Evolutionary conservation across 129 eudicot genomes (phyloP).

Genomic region (Flaveria linearis): DNA sequence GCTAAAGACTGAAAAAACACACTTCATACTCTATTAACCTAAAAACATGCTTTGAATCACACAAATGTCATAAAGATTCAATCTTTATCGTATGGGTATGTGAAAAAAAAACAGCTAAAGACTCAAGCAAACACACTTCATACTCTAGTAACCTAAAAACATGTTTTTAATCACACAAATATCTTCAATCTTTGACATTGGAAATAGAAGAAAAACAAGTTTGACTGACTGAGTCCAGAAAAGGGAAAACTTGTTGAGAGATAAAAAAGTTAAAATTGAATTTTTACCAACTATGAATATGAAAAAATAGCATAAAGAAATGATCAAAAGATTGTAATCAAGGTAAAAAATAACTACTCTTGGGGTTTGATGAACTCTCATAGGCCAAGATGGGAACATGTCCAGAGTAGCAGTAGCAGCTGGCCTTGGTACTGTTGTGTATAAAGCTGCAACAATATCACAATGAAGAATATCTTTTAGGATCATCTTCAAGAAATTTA

Average conservation of each 20-base stretch:
- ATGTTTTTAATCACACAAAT: slow-evolving; percentile 24
- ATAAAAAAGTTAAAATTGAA: slow-evolving; percentile 24
- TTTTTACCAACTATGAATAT: slow-evolving; percentile 28
- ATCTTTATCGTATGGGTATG: slow-evolving; percentile 23
- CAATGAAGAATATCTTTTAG: slow-evolving; percentile 49
- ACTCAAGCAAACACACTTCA: background rate
- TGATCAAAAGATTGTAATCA: slow-evolving; percentile 40
- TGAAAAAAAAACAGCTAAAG: slow-evolving; percentile 5
- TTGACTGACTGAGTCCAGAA: slow-evolving; percentile 33
- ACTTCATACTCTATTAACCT: background rate
- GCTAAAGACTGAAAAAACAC: background rate
- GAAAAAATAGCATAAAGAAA: slow-evolving; percentile 14
- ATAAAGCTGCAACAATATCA: slow-evolving; percentile 87
- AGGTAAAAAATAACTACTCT: slow-evolving; percentile 50
- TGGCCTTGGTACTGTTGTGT: slow-evolving; percentile 63
- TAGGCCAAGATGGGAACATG: slow-evolving; percentile 99
- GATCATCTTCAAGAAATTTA: slow-evolving; percentile 29
- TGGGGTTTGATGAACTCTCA: slow-evolving; percentile 78
- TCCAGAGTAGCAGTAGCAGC: slow-evolving; percentile 80
- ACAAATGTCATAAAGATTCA: slow-evolving; percentile 25
- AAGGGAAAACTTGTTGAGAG: background rate
- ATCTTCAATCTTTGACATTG: slow-evolving; percentile 26
- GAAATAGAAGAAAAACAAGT: slow-evolving; percentile 18
- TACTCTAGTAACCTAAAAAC: slow-evolving; percentile 1
- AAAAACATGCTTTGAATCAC: slow-evolving; percentile 20